phyloP scores from a whole-genome alignment of 345 rosid species.

The Syzygium oleosum region DNA sequence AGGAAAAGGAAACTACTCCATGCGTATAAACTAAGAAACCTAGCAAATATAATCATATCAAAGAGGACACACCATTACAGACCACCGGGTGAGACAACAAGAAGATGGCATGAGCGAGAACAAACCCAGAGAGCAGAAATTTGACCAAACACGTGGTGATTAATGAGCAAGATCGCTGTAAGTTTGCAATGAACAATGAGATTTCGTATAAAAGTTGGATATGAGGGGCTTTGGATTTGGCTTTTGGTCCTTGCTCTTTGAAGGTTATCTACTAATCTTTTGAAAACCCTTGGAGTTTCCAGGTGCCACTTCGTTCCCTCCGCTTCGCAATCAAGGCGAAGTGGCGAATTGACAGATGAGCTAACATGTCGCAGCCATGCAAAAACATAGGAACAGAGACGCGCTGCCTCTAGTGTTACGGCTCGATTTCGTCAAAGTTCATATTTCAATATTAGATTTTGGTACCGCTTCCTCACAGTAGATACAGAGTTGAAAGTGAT shows the following conservation, averaged over 20 bases:
- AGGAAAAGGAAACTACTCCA: background rate
- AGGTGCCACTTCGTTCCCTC: background rate
- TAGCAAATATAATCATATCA: background rate
- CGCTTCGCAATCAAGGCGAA: background rate
- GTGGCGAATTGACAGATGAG: background rate
- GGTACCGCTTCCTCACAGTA: background rate
- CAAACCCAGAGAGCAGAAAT: background rate
- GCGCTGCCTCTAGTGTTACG: background rate
- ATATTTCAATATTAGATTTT: background rate
- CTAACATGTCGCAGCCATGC: background rate
- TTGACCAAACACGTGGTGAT: background rate
- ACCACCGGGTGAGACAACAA: slow-evolving; percentile 20
- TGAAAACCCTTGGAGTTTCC: background rate
- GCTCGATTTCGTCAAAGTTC: background rate
- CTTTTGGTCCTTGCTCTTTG: background rate
- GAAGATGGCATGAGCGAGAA: slow-evolving; percentile 18
- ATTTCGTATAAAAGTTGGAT: background rate
- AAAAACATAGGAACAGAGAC: background rate
- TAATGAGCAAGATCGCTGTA: background rate
- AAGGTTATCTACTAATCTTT: background rate
- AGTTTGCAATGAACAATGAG: background rate
- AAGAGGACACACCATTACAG: slow-evolving; percentile 5
- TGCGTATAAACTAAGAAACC: background rate
- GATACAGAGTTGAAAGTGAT: background rate
- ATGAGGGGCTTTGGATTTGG: background rate